Evolutionary conservation across 2,329 filamentous ascomycete genomes (phyloP).

Genomic region (Aspergillus caelatus): DNA sequence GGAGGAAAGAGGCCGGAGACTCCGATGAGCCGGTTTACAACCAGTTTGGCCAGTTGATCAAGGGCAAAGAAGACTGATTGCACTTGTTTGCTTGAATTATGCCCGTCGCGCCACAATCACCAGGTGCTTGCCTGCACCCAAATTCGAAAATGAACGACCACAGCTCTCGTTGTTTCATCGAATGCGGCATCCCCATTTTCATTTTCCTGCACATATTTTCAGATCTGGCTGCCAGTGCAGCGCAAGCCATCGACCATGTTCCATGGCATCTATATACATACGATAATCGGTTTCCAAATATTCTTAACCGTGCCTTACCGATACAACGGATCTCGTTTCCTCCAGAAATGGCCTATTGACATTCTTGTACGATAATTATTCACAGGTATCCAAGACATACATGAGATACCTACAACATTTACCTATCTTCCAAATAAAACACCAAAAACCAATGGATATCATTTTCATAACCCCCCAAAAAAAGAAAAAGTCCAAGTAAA

Average conservation of each 20-base stretch:
- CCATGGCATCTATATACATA: not conserved
- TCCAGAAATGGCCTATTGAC: not conserved
- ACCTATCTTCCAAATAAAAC: not conserved
- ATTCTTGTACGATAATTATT: slow-evolving; percentile 8
- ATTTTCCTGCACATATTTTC: slow-evolving; percentile 15
- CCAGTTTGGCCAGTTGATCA: slow-evolving; percentile 40
- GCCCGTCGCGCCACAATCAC: not conserved
- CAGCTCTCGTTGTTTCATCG: not conserved
- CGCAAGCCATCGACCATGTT: not conserved
- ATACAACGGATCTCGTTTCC: not conserved
- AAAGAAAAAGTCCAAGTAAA: not conserved
- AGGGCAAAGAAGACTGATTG: slow-evolving; percentile 34
- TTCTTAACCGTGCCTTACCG: not conserved
- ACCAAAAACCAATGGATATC: slow-evolving; percentile 1
- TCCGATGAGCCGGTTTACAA: slow-evolving; percentile 41
- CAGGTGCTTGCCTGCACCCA: not conserved
- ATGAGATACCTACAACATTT: slow-evolving; percentile 1
- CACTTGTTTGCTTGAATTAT: not conserved
- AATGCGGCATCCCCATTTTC: not conserved
- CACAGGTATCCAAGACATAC: not conserved
- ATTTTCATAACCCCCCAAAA: not conserved
- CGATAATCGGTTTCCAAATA: not conserved
- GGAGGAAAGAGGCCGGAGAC: slow-evolving; percentile 39
- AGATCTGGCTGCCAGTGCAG: not conserved
- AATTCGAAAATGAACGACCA: not conserved